Conservation (phyloP, 345 rosid genomes). For the Mallotus nudiflorus region DNA sequence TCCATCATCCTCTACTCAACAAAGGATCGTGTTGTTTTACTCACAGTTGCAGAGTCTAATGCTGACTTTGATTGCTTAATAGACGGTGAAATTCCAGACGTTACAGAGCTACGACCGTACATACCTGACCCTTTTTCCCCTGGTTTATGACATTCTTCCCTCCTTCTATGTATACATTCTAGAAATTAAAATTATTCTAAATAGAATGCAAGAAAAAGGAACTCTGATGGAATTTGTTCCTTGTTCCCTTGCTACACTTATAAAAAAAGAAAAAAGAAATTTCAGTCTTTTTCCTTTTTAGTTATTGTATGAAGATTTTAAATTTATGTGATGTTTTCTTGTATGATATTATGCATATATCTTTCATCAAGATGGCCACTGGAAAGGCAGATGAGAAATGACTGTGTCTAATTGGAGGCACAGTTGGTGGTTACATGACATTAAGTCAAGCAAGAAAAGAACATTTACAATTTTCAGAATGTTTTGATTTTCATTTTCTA, state of each 20-base stretch:
- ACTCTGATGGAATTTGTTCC: conserved; percentile 5
- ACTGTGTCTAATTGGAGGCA: conserved; percentile 93
- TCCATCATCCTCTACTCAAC: background rate
- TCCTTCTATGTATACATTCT: background rate
- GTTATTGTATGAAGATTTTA: background rate
- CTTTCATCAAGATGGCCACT: conserved; percentile 61
- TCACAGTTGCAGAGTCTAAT: background rate
- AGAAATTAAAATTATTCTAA: background rate
- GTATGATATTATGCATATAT: conserved; percentile 15
- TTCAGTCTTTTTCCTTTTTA: background rate
- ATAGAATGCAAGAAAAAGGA: background rate
- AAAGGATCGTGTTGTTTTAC: background rate
- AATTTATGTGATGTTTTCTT: background rate
- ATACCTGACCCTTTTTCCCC: no score
- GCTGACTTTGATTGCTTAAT: no score
- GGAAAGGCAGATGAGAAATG: conserved; percentile 73
- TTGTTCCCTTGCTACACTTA: background rate
- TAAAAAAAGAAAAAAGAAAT: background rate
- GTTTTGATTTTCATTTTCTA: no score
- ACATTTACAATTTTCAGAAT: no score
- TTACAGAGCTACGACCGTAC: background rate
- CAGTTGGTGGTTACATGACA: conserved; percentile 97
- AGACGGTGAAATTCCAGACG: background rate
- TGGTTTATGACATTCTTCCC: conserved; percentile 49
- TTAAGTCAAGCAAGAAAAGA: no score